Conservation (phyloP, 768 basidiomycete genomes). For the Cystobasidium tubakii region DNA sequence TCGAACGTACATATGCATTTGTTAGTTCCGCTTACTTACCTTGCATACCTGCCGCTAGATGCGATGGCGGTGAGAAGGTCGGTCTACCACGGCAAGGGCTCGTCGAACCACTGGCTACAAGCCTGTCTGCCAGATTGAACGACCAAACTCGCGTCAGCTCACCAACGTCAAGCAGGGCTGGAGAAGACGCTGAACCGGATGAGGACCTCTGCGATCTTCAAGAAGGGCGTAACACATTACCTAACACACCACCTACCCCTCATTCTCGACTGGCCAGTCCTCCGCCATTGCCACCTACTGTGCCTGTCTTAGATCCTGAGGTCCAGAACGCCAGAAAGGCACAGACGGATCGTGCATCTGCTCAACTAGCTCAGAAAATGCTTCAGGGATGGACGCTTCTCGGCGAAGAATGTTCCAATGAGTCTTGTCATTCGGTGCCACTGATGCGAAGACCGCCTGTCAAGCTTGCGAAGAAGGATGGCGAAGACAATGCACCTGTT, state of each 20-base stretch:
- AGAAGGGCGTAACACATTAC: neutral
- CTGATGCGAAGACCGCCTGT: constrained; percentile 54
- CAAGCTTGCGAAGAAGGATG: constrained; percentile 7
- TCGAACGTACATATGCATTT: neutral
- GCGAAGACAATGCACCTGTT: neutral
- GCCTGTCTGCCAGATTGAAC: constrained; percentile 9
- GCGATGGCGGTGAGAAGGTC: constrained; percentile 31
- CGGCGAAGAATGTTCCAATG: constrained; percentile 72
- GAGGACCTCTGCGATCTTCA: neutral
- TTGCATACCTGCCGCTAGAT: constrained; percentile 7
- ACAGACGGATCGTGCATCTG: constrained; percentile 75
- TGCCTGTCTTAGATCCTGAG: neutral
- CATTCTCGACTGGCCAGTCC: constrained; percentile 16
- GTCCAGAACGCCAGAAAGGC: constrained; percentile 54
- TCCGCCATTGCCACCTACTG: neutral
- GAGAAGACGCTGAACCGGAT: neutral
- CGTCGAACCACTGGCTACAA: constrained; percentile 24
- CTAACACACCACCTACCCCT: constrained; percentile 32
- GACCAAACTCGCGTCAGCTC: constrained; percentile 22
- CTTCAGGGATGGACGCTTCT: constrained; percentile 83
- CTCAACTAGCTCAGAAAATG: constrained; percentile 70
- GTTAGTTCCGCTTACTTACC: neutral
- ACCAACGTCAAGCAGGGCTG: constrained; percentile 13
- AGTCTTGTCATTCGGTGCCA: constrained; percentile 70
- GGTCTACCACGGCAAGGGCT: constrained; percentile 24